Evolutionary conservation across 2,329 filamentous ascomycete species (phyloP).

Genomic region (Ilyonectria sp.): DNA sequence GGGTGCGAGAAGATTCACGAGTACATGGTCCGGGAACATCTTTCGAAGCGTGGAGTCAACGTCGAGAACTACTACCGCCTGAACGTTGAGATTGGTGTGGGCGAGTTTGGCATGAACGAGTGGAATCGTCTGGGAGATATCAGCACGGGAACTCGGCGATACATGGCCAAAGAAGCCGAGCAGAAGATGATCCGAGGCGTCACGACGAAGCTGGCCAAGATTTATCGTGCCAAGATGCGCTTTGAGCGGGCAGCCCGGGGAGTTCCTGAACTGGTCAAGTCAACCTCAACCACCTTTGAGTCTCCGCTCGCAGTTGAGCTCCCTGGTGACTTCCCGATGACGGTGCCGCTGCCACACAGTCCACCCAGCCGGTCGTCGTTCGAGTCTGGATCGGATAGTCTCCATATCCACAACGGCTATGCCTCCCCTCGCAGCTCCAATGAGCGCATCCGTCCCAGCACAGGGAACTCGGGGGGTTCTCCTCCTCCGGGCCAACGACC

Average conservation of each 20-base stretch:
- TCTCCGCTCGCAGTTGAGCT: constrained; percentile 70
- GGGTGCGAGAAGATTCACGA: constrained; percentile 93
- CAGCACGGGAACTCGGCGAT: constrained; percentile 90
- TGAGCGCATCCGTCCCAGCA: constrained; percentile 59
- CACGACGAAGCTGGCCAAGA: constrained; percentile 86
- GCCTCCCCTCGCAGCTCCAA: constrained; percentile 67
- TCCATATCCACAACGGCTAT: constrained; percentile 57
- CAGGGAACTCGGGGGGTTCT: constrained; percentile 48
- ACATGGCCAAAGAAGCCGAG: constrained; percentile 81
- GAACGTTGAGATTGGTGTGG: constrained; percentile 97
- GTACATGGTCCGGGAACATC: constrained; percentile 84
- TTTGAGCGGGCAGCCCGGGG: constrained; percentile 67
- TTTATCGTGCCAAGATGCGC: constrained; percentile 81
- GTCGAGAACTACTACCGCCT: constrained; percentile 93
- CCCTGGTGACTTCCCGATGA: constrained; percentile 68
- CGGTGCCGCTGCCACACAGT: constrained; percentile 54
- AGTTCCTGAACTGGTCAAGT: constrained; percentile 62
- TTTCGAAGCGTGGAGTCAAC: constrained; percentile 84
- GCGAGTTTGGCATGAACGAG: constrained; percentile 99
- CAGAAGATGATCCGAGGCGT: constrained; percentile 84
- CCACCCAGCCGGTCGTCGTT: constrained; percentile 67
- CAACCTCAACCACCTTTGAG: constrained; percentile 57
- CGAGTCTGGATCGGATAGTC: constrained; percentile 68
- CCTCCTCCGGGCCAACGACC: constrained; percentile 47
- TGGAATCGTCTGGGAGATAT: constrained; percentile 96